Evolutionary conservation across 306 rosid species (phyloP).

Genomic region (Delonix regia): DNA sequence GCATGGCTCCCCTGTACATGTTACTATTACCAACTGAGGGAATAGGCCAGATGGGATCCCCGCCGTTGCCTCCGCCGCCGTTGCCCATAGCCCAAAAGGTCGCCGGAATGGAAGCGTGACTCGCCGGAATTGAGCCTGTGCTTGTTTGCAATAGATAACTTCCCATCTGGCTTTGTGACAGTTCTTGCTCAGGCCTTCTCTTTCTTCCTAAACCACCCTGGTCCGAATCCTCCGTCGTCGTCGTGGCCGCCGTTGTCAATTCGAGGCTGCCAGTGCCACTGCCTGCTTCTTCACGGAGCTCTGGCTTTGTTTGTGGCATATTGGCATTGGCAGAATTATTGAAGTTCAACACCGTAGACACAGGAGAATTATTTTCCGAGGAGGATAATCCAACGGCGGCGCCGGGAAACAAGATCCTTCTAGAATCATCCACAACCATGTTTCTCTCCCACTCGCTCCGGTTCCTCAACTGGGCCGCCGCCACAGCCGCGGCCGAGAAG

Average conservation of each 20-base stretch:
- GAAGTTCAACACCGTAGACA: conserved; percentile 67
- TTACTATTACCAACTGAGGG: conserved; percentile 40
- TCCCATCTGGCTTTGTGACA: conserved; percentile 57
- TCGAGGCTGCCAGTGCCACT: conserved; percentile 35
- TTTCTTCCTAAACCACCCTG: conserved; percentile 50
- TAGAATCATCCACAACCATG: conserved; percentile 48
- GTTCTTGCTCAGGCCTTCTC: conserved; percentile 72
- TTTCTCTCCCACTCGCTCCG: conserved; percentile 59
- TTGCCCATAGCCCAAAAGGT: conserved; percentile 63
- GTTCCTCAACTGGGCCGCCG: conserved; percentile 42
- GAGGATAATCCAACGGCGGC: conserved; percentile 28
- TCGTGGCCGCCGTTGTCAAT: neutral
- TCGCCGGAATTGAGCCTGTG: conserved; percentile 72
- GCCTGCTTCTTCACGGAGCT: conserved; percentile 46
- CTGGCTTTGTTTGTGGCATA: conserved; percentile 61
- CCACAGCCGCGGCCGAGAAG: conserved; percentile 35
- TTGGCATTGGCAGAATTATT: conserved; percentile 44
- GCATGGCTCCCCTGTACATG: conserved; percentile 54
- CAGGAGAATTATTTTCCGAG: conserved; percentile 47
- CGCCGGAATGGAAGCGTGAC: conserved; percentile 62
- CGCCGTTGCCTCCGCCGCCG: neutral
- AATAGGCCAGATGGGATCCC: conserved; percentile 51
- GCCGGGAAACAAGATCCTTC: conserved; percentile 50
- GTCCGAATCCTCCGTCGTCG: conserved; percentile 39
- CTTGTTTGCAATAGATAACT: conserved; percentile 71